Conservation (phyloP, 2,329 filamentous ascomycete species). For the Fusarium sp. region DNA sequence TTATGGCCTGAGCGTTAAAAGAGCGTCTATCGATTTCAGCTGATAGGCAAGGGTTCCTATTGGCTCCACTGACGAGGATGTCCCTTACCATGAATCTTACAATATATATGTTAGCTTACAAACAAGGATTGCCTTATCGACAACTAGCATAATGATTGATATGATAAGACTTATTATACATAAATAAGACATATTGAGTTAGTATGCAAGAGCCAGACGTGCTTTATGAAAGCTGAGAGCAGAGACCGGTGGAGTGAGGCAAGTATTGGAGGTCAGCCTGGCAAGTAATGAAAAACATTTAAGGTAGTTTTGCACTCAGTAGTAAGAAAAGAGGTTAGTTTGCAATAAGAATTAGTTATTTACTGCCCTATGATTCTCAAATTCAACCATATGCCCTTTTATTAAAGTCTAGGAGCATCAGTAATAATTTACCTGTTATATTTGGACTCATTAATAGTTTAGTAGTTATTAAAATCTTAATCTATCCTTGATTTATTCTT, state of each 20-base stretch:
- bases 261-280: accelerated
- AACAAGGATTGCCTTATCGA: background rate
- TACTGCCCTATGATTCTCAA: accelerated
- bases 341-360: accelerated
- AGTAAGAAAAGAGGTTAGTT: too few species aligned
- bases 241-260: too few species aligned
- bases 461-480: background rate
- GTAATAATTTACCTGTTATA: background rate
- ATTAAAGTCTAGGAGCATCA: too few species aligned
- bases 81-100: background rate
- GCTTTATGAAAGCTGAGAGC: too few species aligned
- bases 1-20: background rate
- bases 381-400: background rate
- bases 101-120: background rate
- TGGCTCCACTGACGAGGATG: background rate
- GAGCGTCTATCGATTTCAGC: background rate
- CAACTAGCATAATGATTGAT: background rate
- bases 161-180: accelerated
- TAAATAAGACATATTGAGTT: background rate
- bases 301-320: too few species aligned
- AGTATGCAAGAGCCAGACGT: background rate
- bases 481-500: background rate
- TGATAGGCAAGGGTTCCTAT: background rate
- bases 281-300: background rate
- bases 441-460: background rate